A percentile compares a stretch with the other conserved stretches of the same genome.
Conservation (phyloP, 1,284 basidiomycete genomes). For the Ustilago vetiveriae region DNA sequence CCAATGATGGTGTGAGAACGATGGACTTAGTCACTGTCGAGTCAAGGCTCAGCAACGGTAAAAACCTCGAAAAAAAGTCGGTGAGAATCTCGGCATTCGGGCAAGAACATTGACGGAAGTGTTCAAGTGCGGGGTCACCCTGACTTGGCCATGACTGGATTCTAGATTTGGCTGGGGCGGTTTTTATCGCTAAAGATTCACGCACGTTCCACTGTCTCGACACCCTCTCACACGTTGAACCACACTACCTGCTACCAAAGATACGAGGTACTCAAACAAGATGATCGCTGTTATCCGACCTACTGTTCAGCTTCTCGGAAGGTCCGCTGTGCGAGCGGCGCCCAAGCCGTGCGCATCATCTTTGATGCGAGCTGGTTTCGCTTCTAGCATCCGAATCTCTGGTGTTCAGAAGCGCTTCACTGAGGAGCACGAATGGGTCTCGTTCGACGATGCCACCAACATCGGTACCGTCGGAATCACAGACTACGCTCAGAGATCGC, state of each 20-base stretch:
- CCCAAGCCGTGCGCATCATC: slow-evolving; percentile 32
- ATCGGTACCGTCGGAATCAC: slow-evolving; percentile 89
- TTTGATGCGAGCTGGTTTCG: slow-evolving; percentile 31
- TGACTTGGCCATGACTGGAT: no score
- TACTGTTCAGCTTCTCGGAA: slow-evolving; percentile 20
- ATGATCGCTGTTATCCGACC: slow-evolving; percentile 41
- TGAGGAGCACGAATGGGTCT: slow-evolving; percentile 87
- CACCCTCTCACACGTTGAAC: neutral
- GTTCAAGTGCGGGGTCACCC: no score
- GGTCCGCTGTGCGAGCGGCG: slow-evolving; percentile 29
- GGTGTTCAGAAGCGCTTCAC: slow-evolving; percentile 70
- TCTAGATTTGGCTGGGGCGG: no score
- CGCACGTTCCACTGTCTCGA: neutral
- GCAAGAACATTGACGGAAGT: neutral
- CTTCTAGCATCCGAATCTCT: slow-evolving; percentile 26
- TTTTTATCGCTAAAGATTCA: neutral
- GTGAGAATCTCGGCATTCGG: slow-evolving; percentile 22
- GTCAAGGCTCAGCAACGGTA: neutral
- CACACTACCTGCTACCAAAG: neutral
- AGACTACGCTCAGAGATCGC: slow-evolving; percentile 87
- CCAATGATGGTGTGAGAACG: no score
- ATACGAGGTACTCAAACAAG: neutral
- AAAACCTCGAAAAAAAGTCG: slow-evolving; percentile 16
- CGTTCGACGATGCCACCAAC: slow-evolving; percentile 81
- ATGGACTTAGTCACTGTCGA: no score